Base-by-base conservation (phyloP, 2,329 filamentous ascomycete species). In the Bipolaris victoriae region DNA sequence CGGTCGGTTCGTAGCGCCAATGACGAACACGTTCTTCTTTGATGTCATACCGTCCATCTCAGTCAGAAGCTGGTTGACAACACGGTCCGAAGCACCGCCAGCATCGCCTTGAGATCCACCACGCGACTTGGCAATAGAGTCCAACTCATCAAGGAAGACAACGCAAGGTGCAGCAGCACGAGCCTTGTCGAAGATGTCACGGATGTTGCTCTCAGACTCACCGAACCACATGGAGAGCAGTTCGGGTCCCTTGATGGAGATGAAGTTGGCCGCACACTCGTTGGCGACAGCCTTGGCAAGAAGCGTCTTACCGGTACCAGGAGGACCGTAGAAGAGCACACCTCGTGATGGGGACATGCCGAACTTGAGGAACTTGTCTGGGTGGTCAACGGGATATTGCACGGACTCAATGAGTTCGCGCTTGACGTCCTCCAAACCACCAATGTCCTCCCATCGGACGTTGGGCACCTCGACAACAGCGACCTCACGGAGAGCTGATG, bases 1-100 rank as follows among this genome's bases (percentile, higher is more conserved):
- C 41, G 95, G 95, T 83, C 95, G 87, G 84, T 99, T 99, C 80
- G 95, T 99, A 44, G 95, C 95, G 78, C 95, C 95, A 71, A 99
- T 99, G 66, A 99, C 95, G 81, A 99, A 99, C 65, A 99, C 95
- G 78, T 99, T 99, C 90, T 99, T 99, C 91, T 99, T 99, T 37
- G 94, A 97, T 44, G 94, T 98, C 94, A 98, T 98, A 72, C 94
- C 94, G 69, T 98, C 94, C 94, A 98, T 97, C 87, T 98, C 92
- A 67, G 95, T 99, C 75, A 99, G 83, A 77, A 99, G 92, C 85
- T 99, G 96, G 84, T 99, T 99, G 79, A 99, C 95, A 70, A 99
- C 95, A 88, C 96, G 95, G 82, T 99, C 96, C 45, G 94, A 98
- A 65, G 95, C 95, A 86, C 95, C 95, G 65, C 95, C 95, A 72